Evolutionary conservation across 2,329 filamentous ascomycete species (phyloP), one percentile per base, ranked within the genome.

Genomic region (Fusarium temperatum): DNA sequence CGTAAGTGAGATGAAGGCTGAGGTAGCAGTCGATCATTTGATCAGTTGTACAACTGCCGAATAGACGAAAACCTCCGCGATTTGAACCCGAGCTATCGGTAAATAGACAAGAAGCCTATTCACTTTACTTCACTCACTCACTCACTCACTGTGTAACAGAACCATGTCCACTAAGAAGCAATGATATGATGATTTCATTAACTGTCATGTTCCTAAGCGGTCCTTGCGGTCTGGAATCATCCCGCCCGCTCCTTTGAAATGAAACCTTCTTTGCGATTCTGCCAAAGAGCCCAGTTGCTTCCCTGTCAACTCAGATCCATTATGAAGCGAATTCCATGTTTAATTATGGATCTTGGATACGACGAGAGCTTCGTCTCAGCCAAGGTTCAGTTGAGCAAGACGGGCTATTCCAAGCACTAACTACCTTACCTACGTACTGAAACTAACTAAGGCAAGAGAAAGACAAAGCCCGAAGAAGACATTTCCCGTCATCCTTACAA

Each of bases 301-400:
- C 63, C 63, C 35, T 48, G 47, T 32, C 51, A 28, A 54, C 45
- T 71, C 38, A 50, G 50, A 58, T 48, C 48, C 48, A 51, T 51
- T 35, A 22, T 26, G 42, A 60, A 26, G 26, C 20, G 32, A 42
- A 62, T 62, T 53, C 69, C 69, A 75, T 60, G 62, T 54, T 51
- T 47, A 66, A 71, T 57, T 68, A 68, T 68, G 51, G 55, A 62
- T 71, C 72, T 66, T 68, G 51, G 69, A 55, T 75, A 58, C 62
- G 26, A 47, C 28, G 42, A 41, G 56, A 48, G 45, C 50, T 73
- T 51, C n/a, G 35, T 24, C 30, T 48, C 55, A 30, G 50, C 47
- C 51, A 57, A 63, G 55, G 48, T 30, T 36, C 36, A 69, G 47
- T 35, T 55, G 45, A 55, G 32, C 17, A 44, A 47, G 63, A 35